Evolutionary conservation across 208 protist species (phyloP).

Genomic region (Leishmania turanica): DNA sequence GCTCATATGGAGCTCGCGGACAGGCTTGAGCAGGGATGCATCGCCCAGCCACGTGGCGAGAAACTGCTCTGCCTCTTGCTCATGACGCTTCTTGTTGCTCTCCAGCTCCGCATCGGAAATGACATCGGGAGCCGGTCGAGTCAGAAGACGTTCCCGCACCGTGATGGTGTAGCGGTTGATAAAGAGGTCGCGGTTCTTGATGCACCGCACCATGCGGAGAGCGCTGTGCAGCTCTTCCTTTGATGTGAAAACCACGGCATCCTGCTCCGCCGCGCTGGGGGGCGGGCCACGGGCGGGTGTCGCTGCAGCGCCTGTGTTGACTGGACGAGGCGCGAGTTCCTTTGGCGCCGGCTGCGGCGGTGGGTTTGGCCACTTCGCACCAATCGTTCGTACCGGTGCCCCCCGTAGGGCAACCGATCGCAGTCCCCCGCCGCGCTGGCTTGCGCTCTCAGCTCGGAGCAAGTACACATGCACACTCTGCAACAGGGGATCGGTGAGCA

Average conservation of each 20-base stretch:
- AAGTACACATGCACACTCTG: constrained; percentile 38
- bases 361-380: constrained; percentile 6
- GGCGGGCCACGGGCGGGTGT: not conserved
- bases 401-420: constrained; percentile 6
- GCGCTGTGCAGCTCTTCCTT: constrained; percentile 40
- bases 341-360: not conserved
- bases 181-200: constrained; percentile 34
- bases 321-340: not conserved
- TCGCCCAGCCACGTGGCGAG: constrained; percentile 31
- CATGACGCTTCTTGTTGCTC: constrained; percentile 27
- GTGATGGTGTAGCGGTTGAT: constrained; percentile 33
- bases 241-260: constrained; percentile 13
- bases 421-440: not conserved
- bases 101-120: constrained; percentile 31
- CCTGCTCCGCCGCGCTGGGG: constrained; percentile 6
- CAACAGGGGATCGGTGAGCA: constrained; percentile 27
- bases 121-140: constrained; percentile 14
- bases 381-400: not conserved
- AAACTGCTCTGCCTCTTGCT: constrained; percentile 38
- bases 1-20: constrained; percentile 17
- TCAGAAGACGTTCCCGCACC: constrained; percentile 43
- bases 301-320: not conserved
- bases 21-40: constrained; percentile 14
- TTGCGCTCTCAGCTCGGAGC: constrained; percentile 24
- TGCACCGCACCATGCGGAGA: constrained; percentile 40